Percentiles rank a stretch among this genome's conserved stretches.
Conservation (phyloP, 257 asterid genomes). For the Striga asiatica region DNA sequence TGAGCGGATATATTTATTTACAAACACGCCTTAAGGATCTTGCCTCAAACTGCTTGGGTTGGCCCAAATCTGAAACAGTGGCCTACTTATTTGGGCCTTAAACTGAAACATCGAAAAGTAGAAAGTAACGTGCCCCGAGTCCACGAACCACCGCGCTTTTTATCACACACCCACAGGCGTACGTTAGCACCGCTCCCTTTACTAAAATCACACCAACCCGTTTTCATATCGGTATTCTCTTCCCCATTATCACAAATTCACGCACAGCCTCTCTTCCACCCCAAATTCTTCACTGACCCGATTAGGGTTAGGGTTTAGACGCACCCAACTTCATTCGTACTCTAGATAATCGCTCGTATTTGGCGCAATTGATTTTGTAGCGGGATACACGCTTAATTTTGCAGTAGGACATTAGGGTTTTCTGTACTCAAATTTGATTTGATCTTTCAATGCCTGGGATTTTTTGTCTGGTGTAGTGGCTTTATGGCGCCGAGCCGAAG, state of each 20-base stretch:
- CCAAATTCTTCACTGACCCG: too few species aligned
- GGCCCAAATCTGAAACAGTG: too few species aligned
- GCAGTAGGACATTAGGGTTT: conserved; percentile 25
- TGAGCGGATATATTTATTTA: too few species aligned
- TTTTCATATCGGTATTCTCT: conserved; percentile 20
- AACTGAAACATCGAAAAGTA: too few species aligned
- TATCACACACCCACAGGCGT: conserved; percentile 21
- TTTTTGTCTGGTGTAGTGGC: conserved; percentile 12
- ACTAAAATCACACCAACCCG: conserved; percentile 10
- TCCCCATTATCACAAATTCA: conserved; percentile 5
- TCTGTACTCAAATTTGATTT: not conserved
- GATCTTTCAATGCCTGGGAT: conserved; percentile 39
- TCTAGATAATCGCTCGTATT: too few species aligned
- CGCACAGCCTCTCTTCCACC: too few species aligned
- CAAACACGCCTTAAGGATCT: too few species aligned
- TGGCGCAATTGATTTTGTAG: not conserved
- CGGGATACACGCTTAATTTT: too few species aligned
- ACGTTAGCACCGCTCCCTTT: conserved; percentile 30
- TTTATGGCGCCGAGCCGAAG: conserved; percentile 82
- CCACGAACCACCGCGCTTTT: not conserved
- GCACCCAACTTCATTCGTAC: conserved; percentile 13
- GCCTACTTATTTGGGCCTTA: too few species aligned
- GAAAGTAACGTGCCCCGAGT: too few species aligned
- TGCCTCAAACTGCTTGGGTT: too few species aligned
- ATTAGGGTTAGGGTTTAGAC: conserved; percentile 40